These are phyloP conservation scores for Populus deltoides DNA, from an alignment of 345 rosid genomes.

Conservation along the genomic window DNA sequence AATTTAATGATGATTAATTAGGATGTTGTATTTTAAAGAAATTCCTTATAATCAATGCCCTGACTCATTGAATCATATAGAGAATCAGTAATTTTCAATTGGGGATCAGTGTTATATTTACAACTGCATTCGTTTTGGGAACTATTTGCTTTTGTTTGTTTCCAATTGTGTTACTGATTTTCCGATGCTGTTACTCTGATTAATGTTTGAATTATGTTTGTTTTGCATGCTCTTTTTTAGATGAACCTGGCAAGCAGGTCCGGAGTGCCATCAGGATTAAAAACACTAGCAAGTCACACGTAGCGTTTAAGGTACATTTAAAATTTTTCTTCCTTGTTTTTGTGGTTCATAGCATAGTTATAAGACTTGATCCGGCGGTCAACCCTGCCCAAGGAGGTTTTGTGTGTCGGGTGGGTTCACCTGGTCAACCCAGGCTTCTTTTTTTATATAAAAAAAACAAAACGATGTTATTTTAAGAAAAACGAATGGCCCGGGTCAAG, in stretches of 20 bases:
- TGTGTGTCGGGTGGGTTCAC: too few species aligned
- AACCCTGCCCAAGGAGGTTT: too few species aligned
- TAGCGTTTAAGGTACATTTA: conserved; percentile 77
- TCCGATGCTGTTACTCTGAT: not conserved
- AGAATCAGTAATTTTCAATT: not conserved
- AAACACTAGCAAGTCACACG: conserved; percentile 86
- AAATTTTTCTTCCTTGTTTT: not conserved
- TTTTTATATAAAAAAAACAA: too few species aligned
- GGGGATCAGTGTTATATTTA: not conserved
- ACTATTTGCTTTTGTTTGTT: not conserved
- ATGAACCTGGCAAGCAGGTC: conserved; percentile 98
- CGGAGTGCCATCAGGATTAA: conserved; percentile 92
- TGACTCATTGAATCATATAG: too few species aligned
- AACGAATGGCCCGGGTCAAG: too few species aligned
- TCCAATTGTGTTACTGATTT: not conserved
- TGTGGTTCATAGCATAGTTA: not conserved
- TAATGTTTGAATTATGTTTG: not conserved
- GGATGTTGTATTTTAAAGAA: too few species aligned
- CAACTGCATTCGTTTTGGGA: not conserved
- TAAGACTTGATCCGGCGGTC: too few species aligned
- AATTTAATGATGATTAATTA: too few species aligned
- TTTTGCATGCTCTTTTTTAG: conserved; percentile 29
- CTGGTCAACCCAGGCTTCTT: too few species aligned
- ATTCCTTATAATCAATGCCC: too few species aligned
- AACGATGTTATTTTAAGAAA: too few species aligned